Base-by-base conservation (phyloP, 306 rosid species). In the Phaseolus lunatus region DNA sequence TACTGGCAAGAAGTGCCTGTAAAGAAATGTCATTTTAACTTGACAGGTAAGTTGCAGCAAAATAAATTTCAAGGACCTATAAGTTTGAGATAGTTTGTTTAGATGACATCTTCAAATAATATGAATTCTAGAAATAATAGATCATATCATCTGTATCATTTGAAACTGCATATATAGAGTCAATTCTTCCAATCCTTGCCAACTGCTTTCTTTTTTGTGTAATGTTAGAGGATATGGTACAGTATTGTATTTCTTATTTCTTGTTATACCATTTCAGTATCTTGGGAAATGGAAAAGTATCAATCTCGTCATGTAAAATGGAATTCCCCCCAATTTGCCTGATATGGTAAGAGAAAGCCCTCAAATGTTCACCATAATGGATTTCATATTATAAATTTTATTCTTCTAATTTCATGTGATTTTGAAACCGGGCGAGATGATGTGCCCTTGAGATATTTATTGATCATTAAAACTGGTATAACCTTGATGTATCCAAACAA, bases 1-100 rank as follows among this genome's bases (percentile, higher is more conserved):
- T 81, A 76, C 84, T 78, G 52, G 97, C 99, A 78, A 95, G 92
- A 81, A 95, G 93, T 27, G 99, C 78, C 99, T 95, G 87, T 19
- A 50, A 81, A 74, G 78, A 67, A 44, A 64, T 70, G 69, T 44
- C 78, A 79, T 27, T 22, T 65, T 39, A 23, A 81, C 35, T 67
- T 39, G 56, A 83, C 20, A 57, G 26, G 26, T 72, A 80, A 75
- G 20, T 65, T 73, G 63, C 76, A 63, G 63, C 59, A 29, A 76
- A 53, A 49, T 24, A 67, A 50, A 33, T 78, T 73, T 47, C 62
- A 76, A 52, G 66, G 50, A 29, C 59, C 29, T 48, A 80, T 49
- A 33, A 75, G 15, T 70, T 84, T 19, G 61, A 47, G 44, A 23
- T 15, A 49, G 5, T 59, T 41, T 58, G 72, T 45, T 54, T n/a